Percentiles rank a stretch among this genome's conserved stretches.
Conservation (phyloP, 768 basidiomycete species). For the Leccinum ochraceum region DNA sequence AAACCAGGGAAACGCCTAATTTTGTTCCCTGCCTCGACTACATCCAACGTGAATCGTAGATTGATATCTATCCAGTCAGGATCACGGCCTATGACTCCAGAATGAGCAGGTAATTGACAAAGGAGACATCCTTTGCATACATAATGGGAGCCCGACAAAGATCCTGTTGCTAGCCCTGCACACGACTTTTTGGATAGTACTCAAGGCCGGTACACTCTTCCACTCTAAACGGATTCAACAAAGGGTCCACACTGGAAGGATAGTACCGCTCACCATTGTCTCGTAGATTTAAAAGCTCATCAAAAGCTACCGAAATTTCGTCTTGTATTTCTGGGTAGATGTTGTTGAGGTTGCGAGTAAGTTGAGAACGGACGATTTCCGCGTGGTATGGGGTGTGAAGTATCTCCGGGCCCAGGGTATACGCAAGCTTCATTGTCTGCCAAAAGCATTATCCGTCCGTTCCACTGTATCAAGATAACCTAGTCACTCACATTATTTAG, state of each 20-base stretch:
- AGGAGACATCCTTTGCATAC: neutral
- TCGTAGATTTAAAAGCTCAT: slow-evolving; percentile 35
- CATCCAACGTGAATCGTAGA: neutral
- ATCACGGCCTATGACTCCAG: neutral
- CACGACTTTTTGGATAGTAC: slow-evolving; percentile 21
- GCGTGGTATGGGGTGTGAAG: slow-evolving; percentile 34
- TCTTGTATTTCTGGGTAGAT: slow-evolving; percentile 31
- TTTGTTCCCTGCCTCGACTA: neutral
- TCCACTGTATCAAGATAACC: neutral
- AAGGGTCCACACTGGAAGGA: neutral
- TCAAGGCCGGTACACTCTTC: slow-evolving; percentile 33
- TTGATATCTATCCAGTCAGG: neutral
- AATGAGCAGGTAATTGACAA: neutral
- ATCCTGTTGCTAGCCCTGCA: slow-evolving; percentile 39
- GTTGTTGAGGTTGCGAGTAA: slow-evolving; percentile 42
- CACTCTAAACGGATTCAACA: slow-evolving; percentile 36
- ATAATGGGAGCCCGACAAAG: slow-evolving; percentile 46
- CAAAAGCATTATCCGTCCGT: neutral
- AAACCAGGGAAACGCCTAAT: slow-evolving; percentile 33
- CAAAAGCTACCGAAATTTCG: slow-evolving; percentile 42
- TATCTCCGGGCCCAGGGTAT: slow-evolving; percentile 40
- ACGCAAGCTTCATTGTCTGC: slow-evolving; percentile 39
- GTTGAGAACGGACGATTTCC: slow-evolving; percentile 28
- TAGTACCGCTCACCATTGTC: slow-evolving; percentile 12
- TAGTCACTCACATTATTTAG: slow-evolving; percentile 33